Base-by-base conservation (phyloP, 1,139 yeast genomes). In the Suhomyces bolitotheri region DNA sequence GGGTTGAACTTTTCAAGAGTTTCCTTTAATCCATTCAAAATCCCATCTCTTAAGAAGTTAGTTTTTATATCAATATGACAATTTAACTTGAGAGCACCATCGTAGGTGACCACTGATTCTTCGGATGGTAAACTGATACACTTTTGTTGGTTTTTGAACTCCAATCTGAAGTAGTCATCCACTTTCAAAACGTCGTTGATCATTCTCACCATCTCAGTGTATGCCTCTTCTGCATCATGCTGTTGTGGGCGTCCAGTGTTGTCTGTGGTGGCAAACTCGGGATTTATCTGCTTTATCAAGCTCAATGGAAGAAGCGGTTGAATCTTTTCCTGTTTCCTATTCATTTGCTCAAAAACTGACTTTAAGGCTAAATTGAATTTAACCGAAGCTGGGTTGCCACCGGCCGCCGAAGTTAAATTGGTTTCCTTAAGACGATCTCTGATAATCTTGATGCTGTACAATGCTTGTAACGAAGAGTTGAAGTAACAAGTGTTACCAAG, bases 151-250 rank as follows among this genome's bases (percentile, higher is more conserved):
- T 80, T 74, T 47, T 76, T 81, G 54, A 85, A 82, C 20, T 73
- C 68, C 29, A 95, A 70, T 31, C 76, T 77, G 59, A 90, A 84
- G 42, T 65, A 71, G 45, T 79, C 76, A 34, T 79, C 78, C 22
- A 80, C 46, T 16, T 50, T 71, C 60, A 53, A 77, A 62, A 54
- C 73, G 51, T 36, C 71, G 64, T 77, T 64, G 44, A 88, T 60
- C 22, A 74, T 62, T 29, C 70, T 65, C 45, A 90, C 63, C 38
- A 92, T 73, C 56, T 86, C 94, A 10, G 96, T 82, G 64, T 81
- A 89, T 16, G 94, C 86, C 58, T 92, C 99, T 64, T 92, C 99
- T 0, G 98, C 98, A 68, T 92, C 99, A 61, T 92, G 99, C 64
- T 92, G 98, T 58, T 86, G 89, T 57, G 76, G 85, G 41, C 75